phyloP scores from a whole-genome alignment of 2,329 filamentous ascomycete genomes.

The Trichoderma sp. region DNA sequence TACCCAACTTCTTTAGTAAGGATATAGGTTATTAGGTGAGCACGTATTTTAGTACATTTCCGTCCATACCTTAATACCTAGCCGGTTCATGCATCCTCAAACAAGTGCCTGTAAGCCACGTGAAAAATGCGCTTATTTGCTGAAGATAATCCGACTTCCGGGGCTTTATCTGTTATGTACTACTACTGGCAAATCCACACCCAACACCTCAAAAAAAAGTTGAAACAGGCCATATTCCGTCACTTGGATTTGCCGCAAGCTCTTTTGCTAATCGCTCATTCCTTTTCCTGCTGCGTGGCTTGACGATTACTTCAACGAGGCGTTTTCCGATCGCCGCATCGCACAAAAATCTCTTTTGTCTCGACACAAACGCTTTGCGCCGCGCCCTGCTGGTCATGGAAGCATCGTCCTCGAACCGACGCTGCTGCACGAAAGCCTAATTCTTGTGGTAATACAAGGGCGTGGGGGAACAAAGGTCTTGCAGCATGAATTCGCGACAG shows the following conservation, averaged over 20 bases:
- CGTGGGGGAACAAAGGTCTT: constrained; percentile 14
- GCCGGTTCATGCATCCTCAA: not conserved
- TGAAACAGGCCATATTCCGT: not conserved
- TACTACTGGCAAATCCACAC: not conserved
- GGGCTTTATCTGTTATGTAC: not conserved
- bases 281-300: not conserved
- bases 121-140: not conserved
- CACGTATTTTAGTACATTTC: too few species aligned
- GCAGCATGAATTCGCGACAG: constrained; percentile 36
- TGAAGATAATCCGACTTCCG: constrained; percentile 6
- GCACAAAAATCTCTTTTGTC: not conserved
- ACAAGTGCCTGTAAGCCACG: not conserved
- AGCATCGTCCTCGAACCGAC: constrained; percentile 17
- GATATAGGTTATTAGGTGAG: not conserved
- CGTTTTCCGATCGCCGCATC: not conserved
- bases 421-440: constrained; percentile 18
- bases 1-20: not conserved
- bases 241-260: not conserved
- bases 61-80: too few species aligned
- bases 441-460: not conserved
- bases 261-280: not conserved
- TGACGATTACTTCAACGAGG: not conserved
- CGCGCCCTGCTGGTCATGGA: constrained; percentile 22
- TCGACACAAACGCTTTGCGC: not conserved
- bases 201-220: not conserved